Base-by-base conservation (phyloP, 2,329 filamentous ascomycete genomes). In the Bisporella sp. region DNA sequence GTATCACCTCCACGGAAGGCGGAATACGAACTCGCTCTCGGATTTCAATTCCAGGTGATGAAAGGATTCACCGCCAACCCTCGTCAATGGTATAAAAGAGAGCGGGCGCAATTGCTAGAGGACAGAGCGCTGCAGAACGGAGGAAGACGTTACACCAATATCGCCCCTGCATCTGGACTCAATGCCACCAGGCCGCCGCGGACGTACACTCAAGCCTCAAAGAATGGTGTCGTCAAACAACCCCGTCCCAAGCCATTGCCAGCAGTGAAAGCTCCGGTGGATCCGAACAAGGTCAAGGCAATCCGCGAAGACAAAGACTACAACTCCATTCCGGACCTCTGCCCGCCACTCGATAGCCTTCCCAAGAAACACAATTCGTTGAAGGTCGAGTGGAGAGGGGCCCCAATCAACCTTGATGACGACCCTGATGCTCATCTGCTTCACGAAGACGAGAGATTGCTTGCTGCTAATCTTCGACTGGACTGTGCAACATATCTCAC, bases 401-500 rank as follows among this genome's bases (percentile, higher is more conserved):
- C 82, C 54, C 79, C 84, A 39, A 80, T 93, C 57, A 86, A 95
- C 63, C 79, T 96, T 43, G 80, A 76, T 67, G 75, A 77, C 52
- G 89, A 95, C 62, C 81, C 85, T 5, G 75, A 91, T 60, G 74
- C 77, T 29, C 66, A 81, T 50, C 73, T 89, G 39, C 80, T 96
- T 41, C 88, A 93, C 65, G 78, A 82, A 5, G 85, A 90, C 54
- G 92, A 97, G 70, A 64, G 91, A 31, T 72, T 75, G 13, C 76
- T 96, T 31, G 90, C 90, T 8, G 82, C 86, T 43, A 87, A 83
- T 45, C 77, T 96, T 31, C 82, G 90, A 49, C 79, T 97, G 33
- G 87, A 88, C 57, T 92, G 87, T 66, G 87, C 88, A 13, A 92
- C 87, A 9, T 97, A 96, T 64, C 77, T 97, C 29, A 91, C 87